Conservation (phyloP, 1,139 yeast genomes). For the Blastobotrys ciferrii region DNA sequence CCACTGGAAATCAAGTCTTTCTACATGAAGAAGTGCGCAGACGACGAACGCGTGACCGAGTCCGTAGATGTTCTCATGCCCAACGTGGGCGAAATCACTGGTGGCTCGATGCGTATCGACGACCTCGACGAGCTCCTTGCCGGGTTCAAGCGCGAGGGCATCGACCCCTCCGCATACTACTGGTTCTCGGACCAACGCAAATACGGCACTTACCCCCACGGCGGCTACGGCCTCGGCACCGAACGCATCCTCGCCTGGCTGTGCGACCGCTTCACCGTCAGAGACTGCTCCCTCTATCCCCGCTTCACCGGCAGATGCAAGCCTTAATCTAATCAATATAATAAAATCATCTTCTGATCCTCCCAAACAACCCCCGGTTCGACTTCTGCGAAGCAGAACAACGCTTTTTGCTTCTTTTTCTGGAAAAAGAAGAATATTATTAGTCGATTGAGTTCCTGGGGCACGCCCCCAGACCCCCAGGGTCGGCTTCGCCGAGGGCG, state of each 20-base stretch:
- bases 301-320: constrained; percentile 97
- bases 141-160: constrained; percentile 90
- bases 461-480: too few species aligned
- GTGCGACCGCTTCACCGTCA: constrained; percentile 94
- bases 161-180: constrained; percentile 77
- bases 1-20: constrained; percentile 96
- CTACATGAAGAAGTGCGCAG: constrained; percentile 92
- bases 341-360: too few species aligned
- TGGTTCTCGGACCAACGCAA: constrained; percentile 96
- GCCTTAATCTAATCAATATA: constrained; percentile 50
- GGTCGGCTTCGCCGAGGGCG: too few species aligned
- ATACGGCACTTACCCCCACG: constrained; percentile 98
- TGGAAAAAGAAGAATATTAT: too few species aligned
- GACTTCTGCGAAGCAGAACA: too few species aligned
- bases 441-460: too few species aligned
- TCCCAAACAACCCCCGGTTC: too few species aligned
- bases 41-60: constrained; percentile 93
- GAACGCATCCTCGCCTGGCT: constrained; percentile 98
- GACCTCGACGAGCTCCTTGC: constrained; percentile 78
- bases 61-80: constrained; percentile 98
- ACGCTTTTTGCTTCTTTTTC: too few species aligned
- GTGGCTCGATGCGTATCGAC: constrained; percentile 97
- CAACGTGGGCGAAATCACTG: constrained; percentile 96
- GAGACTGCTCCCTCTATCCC: constrained; percentile 97
- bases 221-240: constrained; percentile 98